Percentiles rank a stretch among this genome's conserved stretches.
Evolutionary conservation across 2,329 filamentous ascomycete species (phyloP).

Genomic region (Phialophora chinensis): DNA sequence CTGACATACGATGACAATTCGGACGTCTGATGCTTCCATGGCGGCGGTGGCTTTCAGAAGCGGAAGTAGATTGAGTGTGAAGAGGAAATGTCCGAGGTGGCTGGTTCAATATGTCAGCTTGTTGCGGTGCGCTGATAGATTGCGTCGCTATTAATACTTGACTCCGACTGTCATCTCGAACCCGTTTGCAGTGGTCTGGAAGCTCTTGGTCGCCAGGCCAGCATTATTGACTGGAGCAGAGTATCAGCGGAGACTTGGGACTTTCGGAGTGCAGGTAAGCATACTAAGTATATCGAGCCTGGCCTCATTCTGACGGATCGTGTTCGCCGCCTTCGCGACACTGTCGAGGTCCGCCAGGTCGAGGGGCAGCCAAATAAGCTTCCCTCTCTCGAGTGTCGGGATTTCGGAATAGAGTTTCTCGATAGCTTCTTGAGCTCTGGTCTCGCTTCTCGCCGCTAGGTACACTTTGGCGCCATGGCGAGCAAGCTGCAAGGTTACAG

Average conservation of each 20-base stretch:
- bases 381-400: slow-evolving; percentile 7
- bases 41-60: not conserved
- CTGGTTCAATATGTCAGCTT: not conserved
- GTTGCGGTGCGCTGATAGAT: not conserved
- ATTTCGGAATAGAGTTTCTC: slow-evolving; percentile 16
- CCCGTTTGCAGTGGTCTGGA: not conserved
- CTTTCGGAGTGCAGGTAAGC: not conserved
- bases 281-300: not conserved
- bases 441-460: slow-evolving; percentile 20
- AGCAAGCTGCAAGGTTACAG: slow-evolving; percentile 12
- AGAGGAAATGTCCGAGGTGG: not conserved
- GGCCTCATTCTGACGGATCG: not conserved
- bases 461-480: slow-evolving; percentile 23
- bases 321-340: not conserved
- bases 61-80: not conserved
- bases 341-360: slow-evolving; percentile 4
- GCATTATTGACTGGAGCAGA: not conserved
- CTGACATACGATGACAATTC: not conserved
- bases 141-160: not conserved
- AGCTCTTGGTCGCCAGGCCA: not conserved
- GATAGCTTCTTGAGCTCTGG: slow-evolving; percentile 17
- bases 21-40: not conserved
- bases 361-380: slow-evolving; percentile 8
- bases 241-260: not conserved
- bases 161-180: not conserved